Conservation (phyloP, 345 rosid species). For the Aurinia saxatilis region DNA sequence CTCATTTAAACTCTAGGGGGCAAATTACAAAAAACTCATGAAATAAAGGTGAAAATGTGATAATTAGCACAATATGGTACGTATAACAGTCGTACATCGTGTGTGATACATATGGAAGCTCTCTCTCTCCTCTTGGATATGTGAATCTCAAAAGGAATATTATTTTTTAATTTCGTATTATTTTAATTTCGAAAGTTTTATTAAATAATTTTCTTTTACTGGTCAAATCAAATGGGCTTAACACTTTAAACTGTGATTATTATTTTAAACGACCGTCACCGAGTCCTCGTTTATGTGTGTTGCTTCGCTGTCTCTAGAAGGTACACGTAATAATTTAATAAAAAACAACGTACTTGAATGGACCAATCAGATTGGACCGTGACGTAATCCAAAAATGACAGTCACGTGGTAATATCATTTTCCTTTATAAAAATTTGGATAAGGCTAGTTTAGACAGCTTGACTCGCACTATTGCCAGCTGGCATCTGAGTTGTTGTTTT, state of each 20-base stretch:
- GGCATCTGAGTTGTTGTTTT: not conserved
- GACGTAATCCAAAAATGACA: conserved; percentile 3
- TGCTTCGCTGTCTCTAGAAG: conserved; percentile 12
- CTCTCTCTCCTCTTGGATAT: conserved; percentile 3
- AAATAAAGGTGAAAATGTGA: not conserved
- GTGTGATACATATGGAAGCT: conserved; percentile 8
- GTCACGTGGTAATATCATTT: conserved; percentile 2
- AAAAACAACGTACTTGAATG: not conserved
- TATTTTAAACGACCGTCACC: conserved; percentile 20
- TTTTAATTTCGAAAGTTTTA: not conserved
- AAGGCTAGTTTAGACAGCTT: conserved; percentile 27
- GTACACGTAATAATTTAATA: conserved; percentile 13
- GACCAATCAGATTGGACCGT: conserved; percentile 15
- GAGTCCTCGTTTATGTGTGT: conserved; percentile 2
- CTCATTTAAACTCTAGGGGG: not conserved
- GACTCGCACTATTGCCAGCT: conserved; percentile 30
- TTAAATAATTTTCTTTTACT: not conserved
- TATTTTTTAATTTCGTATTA: not conserved
- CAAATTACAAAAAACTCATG: not conserved
- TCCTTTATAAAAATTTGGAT: conserved; percentile 25
- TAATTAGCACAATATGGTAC: not conserved
- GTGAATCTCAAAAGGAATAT: conserved; percentile 24
- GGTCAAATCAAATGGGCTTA: conserved; percentile 22
- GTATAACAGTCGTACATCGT: conserved; percentile 22
- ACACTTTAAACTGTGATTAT: not conserved